Percentiles rank a stretch among this genome's conserved stretches.
phyloP scores from a whole-genome alignment of 1,284 basidiomycete species.

The Cryptococcus sp. region DNA sequence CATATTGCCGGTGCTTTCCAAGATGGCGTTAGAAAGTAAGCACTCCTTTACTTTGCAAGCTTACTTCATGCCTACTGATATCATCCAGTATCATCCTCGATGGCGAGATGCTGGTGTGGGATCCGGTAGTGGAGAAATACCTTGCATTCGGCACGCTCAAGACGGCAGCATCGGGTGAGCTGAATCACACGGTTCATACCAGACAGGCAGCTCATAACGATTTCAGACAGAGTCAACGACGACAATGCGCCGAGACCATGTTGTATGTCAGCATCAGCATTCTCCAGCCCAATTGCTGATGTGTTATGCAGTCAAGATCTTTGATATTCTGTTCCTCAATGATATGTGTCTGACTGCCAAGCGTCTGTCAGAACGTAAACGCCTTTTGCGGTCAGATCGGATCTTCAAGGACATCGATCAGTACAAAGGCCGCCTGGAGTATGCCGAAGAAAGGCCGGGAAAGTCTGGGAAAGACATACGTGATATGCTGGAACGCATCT shows the following conservation, averaged over 20 bases:
- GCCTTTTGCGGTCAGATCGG: conserved; percentile 40
- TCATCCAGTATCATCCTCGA: conserved; percentile 77
- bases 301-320: conserved; percentile 74
- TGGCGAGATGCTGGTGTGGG: conserved; percentile 97
- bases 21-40: conserved; percentile 73
- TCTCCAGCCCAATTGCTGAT: too few relatives aligned
- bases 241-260: conserved; percentile 77
- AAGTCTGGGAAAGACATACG: conserved; percentile 77
- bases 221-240: conserved; percentile 66
- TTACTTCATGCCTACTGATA: not conserved
- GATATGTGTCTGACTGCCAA: conserved; percentile 48
- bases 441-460: conserved; percentile 68
- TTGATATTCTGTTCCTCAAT: conserved; percentile 86
- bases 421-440: conserved; percentile 75
- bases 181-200: conserved; percentile 8
- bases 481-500: conserved; percentile 72
- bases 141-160: conserved; percentile 90
- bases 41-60: conserved; percentile 5
- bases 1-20: conserved; percentile 75
- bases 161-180: conserved; percentile 75
- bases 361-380: conserved; percentile 52
- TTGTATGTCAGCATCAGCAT: conserved; percentile 60
- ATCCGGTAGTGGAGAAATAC: conserved; percentile 79
- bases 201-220: conserved; percentile 1
- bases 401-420: conserved; percentile 44